Conservation (phyloP, 345 rosid genomes). For the Rhizophora apiculata region DNA sequence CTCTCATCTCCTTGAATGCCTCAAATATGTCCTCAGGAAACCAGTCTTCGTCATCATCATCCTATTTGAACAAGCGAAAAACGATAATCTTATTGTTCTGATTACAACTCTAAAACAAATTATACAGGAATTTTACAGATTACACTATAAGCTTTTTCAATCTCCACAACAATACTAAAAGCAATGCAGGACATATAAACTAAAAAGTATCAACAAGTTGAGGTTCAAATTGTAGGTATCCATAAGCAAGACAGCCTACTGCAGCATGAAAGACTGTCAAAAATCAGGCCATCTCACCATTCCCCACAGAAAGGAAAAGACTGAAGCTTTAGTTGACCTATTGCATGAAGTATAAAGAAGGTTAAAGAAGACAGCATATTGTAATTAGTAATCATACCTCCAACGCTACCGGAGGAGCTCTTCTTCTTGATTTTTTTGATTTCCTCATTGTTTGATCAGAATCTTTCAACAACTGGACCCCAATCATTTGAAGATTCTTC, state of each 20-base stretch:
- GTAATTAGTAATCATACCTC: slow-evolving; percentile 44
- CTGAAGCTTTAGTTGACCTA: too few relatives aligned
- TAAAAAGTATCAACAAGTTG: not conserved
- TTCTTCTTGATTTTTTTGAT: slow-evolving; percentile 65
- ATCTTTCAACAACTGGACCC: slow-evolving; percentile 88
- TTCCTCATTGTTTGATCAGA: slow-evolving; percentile 46
- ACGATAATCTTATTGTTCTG: not conserved
- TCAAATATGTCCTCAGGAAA: slow-evolving; percentile 79
- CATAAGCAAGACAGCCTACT: not conserved
- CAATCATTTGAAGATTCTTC: slow-evolving; percentile 88
- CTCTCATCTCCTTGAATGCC: slow-evolving; percentile 85
- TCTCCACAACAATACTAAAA: not conserved
- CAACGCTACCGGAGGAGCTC: slow-evolving; percentile 48
- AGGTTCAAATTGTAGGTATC: not conserved
- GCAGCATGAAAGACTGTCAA: too few relatives aligned
- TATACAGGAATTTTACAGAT: not conserved
- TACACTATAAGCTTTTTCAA: not conserved
- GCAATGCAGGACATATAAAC: not conserved
- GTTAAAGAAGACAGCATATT: too few relatives aligned
- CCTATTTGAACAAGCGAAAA: slow-evolving; percentile 39
- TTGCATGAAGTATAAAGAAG: too few relatives aligned
- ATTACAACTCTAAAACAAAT: not conserved
- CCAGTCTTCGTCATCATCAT: slow-evolving; percentile 87
- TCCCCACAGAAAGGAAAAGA: too few relatives aligned
- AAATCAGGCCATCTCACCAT: too few relatives aligned